These are phyloP conservation scores for Pseudozyma pruni DNA, from an alignment of 1,284 basidiomycete species.

Conservation along the genomic window DNA sequence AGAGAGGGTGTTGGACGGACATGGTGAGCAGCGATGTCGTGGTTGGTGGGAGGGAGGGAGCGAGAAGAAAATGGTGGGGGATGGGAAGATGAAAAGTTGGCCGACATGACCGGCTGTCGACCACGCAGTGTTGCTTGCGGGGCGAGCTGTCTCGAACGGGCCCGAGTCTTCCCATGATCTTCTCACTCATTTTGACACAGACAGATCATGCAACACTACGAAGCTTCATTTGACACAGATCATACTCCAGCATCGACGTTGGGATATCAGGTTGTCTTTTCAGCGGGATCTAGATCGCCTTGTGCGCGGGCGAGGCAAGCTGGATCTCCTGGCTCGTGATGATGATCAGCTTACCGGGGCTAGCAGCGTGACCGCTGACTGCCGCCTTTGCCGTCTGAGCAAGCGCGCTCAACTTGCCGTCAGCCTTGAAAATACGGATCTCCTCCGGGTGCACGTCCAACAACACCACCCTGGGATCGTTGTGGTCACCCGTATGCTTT, in stretches of 20 bases:
- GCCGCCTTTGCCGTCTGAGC: slow-evolving; percentile 73
- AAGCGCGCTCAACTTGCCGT: slow-evolving; percentile 43
- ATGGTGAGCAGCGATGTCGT: slow-evolving; percentile 1
- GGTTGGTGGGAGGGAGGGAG: not conserved
- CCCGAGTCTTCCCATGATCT: no score
- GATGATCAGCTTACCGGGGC: slow-evolving; percentile 75
- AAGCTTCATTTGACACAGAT: not conserved
- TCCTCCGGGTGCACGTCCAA: slow-evolving; percentile 85
- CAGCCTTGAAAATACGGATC: slow-evolving; percentile 63
- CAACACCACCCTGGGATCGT: slow-evolving; percentile 82
- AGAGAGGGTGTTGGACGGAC: slow-evolving; percentile 11
- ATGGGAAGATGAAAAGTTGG: no score
- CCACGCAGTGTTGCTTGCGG: no score
- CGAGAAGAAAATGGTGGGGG: not conserved
- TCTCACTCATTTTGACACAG: no score
- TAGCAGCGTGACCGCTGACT: slow-evolving; percentile 73
- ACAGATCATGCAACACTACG: no score
- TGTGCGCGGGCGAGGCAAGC: slow-evolving; percentile 65
- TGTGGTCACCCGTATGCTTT: slow-evolving; percentile 81
- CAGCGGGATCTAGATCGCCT: no score
- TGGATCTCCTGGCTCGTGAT: slow-evolving; percentile 75
- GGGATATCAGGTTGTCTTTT: not conserved
- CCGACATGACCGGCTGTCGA: no score
- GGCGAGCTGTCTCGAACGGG: no score
- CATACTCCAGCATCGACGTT: no score